Evolutionary conservation across 2,329 filamentous ascomycete species (phyloP), one percentile per base, ranked within the genome.

Genomic region (Microdochium bolleyi): DNA sequence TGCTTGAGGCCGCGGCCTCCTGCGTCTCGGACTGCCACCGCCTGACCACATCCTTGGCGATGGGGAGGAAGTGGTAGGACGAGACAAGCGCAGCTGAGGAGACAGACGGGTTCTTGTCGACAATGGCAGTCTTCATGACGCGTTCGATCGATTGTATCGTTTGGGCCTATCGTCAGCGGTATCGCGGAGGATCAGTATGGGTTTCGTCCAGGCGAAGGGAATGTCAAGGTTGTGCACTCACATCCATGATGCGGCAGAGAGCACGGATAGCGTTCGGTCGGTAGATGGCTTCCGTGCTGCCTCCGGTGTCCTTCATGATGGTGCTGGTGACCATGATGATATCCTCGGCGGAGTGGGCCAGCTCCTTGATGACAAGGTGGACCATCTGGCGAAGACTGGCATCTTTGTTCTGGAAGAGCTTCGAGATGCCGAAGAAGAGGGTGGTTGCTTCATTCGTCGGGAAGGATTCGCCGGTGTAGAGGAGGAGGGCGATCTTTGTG

Each of bases 321-420:
- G 92, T 96, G 73, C 90, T 95, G 19, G 94, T 99, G 57, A 96
- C 94, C 94, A 99, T 97, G 70, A 99, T 99, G 59, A 96, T 95
- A 79, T 99, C 94, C 76, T 97, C 91, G 54, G 94, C 94, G 24
- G 91, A 96, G 70, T 85, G 84, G 61, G 92, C 90, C 65, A 99
- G 80, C 80, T 99, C 94, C 83, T 97, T 99, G 77, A 97, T 89
- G 68, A 96, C 86, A 60, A 97, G 80, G 75, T 97, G 95, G 51
- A 99, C 92, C 92, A 97, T 96, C 78, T 99, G 94, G 65, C 94
- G 90, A 68, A 99, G 80, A 64, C 90, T 92, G 64, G 92, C 88
- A 86, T 99, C 94, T 74, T 96, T 97, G 75, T 97, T 97, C 79
- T 97, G 92, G 81, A 99, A 99, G 56, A 97, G 83, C 80, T 97